Evolutionary conservation across 768 basidiomycete genomes (phyloP), one percentile per base, ranked within the genome.

Genomic region (Hortiboletus flavorubellus): DNA sequence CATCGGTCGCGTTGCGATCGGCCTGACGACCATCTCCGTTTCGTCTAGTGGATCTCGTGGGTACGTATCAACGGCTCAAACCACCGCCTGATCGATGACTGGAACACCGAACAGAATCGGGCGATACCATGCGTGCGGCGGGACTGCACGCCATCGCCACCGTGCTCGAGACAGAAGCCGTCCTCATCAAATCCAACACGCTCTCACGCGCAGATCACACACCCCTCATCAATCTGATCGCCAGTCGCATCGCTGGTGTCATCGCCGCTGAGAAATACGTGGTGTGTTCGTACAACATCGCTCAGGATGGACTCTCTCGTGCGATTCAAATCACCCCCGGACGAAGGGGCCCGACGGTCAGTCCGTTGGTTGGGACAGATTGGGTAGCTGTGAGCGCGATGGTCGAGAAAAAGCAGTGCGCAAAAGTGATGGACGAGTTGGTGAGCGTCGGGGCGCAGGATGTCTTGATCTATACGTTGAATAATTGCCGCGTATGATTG

Each of bases 111-210:
- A 39, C 68, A 95, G 96, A 98, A 75, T 99, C 96, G 16, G 97
- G 97, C 41, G 97, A 99, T 65, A 99, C 97, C 8, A 99, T 99
- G 97, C 91, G 96, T 34, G 97, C 96, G 26, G 95, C 95, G 0
- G 97, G 96, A 37, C 78, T 98, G 52, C 91, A 91, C 69, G 85
- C 96, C 39, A 98, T 99, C 64, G 89, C 86, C 14, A 98, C 93
- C 10, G 69, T 99, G 11, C 81, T 99, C 51, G 72, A 86, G 39
- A 84, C 88, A 1, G 89, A 99, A 73, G 95, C 96, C 11, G 91
- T 98, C 50, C 84, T 99, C 35, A 97, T 99, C 78, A 89, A 85
- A 58, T 92, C 90, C 1, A 78, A 75, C 49, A 72, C 74, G 16
- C 77, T 79, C 0, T 91, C 89, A 59, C 80, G 86, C 57, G 79